Percentiles rank a stretch among this genome's conserved stretches.
These are phyloP conservation scores for Wickerhamomyces bisporus DNA, from an alignment of 805 yeast species.

Conservation along the genomic window DNA sequence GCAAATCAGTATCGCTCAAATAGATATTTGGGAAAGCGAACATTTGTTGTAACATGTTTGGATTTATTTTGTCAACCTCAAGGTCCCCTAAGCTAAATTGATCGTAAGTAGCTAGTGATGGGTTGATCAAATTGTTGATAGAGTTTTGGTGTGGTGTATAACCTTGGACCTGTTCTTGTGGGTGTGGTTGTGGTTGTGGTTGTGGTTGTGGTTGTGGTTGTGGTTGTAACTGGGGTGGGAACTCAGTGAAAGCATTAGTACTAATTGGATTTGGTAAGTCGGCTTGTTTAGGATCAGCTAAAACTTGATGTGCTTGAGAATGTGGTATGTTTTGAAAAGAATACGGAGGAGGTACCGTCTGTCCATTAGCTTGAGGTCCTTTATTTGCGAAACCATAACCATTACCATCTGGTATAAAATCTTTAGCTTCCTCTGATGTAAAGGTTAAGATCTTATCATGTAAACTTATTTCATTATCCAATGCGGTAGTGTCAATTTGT, in stretches of 20 bases:
- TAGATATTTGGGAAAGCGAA: slow-evolving; percentile 5
- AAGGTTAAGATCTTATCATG: slow-evolving; percentile 9
- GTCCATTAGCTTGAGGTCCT: too few species aligned
- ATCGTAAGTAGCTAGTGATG: background rate
- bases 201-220: background rate
- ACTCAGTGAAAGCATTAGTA: background rate
- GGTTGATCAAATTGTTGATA: too few species aligned
- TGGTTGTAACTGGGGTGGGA: background rate
- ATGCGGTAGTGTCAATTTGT: slow-evolving; percentile 3
- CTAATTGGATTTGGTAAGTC: too few species aligned
- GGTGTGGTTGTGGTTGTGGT: background rate
- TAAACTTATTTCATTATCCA: slow-evolving; percentile 9
- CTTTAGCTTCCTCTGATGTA: background rate
- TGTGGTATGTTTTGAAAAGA: too few species aligned
- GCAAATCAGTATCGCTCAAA: slow-evolving; percentile 1
- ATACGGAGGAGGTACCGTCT: too few species aligned
- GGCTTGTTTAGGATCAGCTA: too few species aligned
- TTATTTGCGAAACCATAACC: too few species aligned
- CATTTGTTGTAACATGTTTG: slow-evolving; percentile 1
- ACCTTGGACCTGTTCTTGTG: background rate
- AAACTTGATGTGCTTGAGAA: too few species aligned
- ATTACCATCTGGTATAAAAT: background rate
- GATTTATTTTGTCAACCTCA: background rate
- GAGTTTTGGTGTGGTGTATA: too few species aligned
- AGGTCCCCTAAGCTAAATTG: background rate